Percentiles rank a stretch among this genome's conserved stretches.
These are phyloP conservation scores for Orbilia javanica DNA, from an alignment of 2,329 filamentous ascomycete species.

Conservation along the genomic window DNA sequence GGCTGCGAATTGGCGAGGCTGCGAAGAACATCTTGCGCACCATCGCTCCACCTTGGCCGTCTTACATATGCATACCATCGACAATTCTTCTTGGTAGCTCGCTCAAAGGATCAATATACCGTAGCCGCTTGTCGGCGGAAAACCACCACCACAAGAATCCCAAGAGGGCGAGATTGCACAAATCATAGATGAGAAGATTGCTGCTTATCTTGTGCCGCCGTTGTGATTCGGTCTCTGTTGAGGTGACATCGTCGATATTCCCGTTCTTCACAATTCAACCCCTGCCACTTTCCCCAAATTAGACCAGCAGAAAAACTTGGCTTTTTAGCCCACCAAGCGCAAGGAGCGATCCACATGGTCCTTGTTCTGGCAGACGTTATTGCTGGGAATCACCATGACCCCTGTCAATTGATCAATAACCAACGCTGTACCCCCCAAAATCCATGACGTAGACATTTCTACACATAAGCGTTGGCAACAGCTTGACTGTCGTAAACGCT, in stretches of 20 bases:
- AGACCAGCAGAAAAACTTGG: conserved; percentile 2
- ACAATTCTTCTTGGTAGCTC: neutral
- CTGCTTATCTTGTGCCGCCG: neutral
- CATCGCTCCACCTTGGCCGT: conserved; percentile 19
- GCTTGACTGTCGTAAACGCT: conserved; percentile 5
- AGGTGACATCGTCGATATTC: conserved; percentile 28
- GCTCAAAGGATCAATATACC: neutral
- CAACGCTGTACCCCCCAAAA: neutral
- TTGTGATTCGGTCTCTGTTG: neutral
- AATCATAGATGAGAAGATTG: neutral
- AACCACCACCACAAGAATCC: neutral
- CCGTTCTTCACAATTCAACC: conserved; percentile 8
- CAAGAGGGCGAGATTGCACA: neutral
- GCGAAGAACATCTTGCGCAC: conserved; percentile 7
- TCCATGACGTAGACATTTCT: conserved; percentile 10
- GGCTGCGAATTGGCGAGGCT: conserved; percentile 6
- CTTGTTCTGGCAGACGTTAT: neutral
- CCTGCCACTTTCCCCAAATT: conserved; percentile 23
- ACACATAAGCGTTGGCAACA: neutral
- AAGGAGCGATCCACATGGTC: conserved; percentile 1
- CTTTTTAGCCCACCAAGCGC: conserved; percentile 7
- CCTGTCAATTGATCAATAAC: conserved; percentile 2
- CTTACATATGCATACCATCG: conserved; percentile 5
- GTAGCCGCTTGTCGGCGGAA: neutral
- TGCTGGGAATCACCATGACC: neutral